phyloP scores from a whole-genome alignment of 2,329 filamentous ascomycete genomes.

The Sporothrix curviconia region DNA sequence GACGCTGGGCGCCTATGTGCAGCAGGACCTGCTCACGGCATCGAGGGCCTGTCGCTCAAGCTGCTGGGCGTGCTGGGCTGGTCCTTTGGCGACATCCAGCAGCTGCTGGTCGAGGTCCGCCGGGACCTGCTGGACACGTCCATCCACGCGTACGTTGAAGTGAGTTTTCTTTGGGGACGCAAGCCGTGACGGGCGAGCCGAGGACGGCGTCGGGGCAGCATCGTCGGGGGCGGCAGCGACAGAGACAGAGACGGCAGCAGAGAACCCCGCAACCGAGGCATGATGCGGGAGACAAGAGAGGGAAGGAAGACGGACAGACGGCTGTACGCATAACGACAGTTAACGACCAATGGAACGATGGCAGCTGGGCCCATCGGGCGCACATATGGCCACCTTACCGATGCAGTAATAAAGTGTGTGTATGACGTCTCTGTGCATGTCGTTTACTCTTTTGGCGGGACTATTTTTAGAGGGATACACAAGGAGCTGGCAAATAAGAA shows the following conservation, averaged over 20 bases:
- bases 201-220: neutral
- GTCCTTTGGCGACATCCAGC: slow-evolving; percentile 1
- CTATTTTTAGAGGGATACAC: too few species aligned
- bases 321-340: too few species aligned
- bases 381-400: too few species aligned
- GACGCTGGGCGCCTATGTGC: slow-evolving; percentile 19
- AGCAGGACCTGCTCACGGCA: slow-evolving; percentile 18
- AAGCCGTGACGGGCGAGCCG: neutral
- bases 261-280: too few species aligned
- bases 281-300: too few species aligned
- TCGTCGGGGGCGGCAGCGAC: neutral
- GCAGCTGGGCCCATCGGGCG: too few species aligned
- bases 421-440: too few species aligned
- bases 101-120: slow-evolving; percentile 8
- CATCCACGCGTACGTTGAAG: slow-evolving; percentile 8
- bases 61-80: slow-evolving; percentile 7
- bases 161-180: slow-evolving; percentile 2
- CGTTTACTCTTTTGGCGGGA: too few species aligned
- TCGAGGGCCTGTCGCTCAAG: slow-evolving; percentile 11
- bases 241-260: neutral
- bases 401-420: too few species aligned
- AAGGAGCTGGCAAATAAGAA: too few species aligned
- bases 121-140: slow-evolving; percentile 6
- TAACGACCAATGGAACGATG: too few species aligned
- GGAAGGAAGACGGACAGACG: too few species aligned